Conservation (phyloP, 2,329 filamentous ascomycete genomes). For the Paraphoma sp. region DNA sequence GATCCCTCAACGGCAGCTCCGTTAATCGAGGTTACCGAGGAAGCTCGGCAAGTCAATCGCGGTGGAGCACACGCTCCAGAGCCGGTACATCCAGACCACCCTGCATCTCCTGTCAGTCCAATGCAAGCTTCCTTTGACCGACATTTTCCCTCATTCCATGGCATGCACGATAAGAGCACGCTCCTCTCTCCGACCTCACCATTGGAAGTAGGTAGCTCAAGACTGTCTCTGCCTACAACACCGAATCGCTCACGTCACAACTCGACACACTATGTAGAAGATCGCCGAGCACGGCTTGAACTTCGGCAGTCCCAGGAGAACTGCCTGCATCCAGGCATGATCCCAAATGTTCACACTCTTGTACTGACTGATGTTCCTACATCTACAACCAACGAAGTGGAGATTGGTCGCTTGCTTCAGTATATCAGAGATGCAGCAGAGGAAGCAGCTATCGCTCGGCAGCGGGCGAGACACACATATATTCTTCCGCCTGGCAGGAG, state of each 20-base stretch:
- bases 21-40: slow-evolving; percentile 35
- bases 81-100: slow-evolving; percentile 38
- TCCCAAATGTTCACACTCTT: slow-evolving; percentile 61
- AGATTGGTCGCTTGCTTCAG: slow-evolving; percentile 52
- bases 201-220: slow-evolving; percentile 4
- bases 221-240: background rate
- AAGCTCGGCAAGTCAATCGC: slow-evolving; percentile 44
- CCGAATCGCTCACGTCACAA: slow-evolving; percentile 25
- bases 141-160: background rate
- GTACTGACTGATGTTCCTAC: slow-evolving; percentile 64
- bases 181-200: slow-evolving; percentile 23
- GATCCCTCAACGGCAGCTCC: slow-evolving; percentile 4
- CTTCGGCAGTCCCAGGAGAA: slow-evolving; percentile 41
- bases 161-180: background rate
- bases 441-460: slow-evolving; percentile 59
- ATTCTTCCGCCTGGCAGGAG: slow-evolving; percentile 63
- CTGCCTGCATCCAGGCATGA: slow-evolving; percentile 60
- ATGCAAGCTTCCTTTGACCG: slow-evolving; percentile 8
- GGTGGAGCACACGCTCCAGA: slow-evolving; percentile 57
- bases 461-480: slow-evolving; percentile 63
- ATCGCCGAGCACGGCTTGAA: slow-evolving; percentile 37
- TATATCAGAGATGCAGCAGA: slow-evolving; percentile 65
- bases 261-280: slow-evolving; percentile 34
- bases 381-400: slow-evolving; percentile 50
- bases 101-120: slow-evolving; percentile 23